These are phyloP conservation scores for Hypoxylon sp. DNA, from an alignment of 2,329 filamentous ascomycete species.

Conservation along the genomic window DNA sequence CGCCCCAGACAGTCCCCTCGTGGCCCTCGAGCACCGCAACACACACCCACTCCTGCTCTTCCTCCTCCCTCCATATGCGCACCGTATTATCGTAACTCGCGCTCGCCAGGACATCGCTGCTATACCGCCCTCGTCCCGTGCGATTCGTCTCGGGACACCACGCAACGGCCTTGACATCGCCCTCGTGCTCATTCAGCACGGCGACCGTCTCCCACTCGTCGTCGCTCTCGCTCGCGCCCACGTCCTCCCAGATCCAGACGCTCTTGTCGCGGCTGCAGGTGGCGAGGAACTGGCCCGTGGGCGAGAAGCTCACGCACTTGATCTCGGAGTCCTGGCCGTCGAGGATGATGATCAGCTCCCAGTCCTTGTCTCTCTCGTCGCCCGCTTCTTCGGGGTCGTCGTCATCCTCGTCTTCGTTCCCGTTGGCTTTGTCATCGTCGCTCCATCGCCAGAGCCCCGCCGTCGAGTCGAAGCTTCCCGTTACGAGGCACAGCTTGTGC, in stretches of 20 bases:
- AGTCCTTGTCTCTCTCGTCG: slow-evolving; percentile 72
- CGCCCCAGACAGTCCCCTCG: slow-evolving; percentile 87
- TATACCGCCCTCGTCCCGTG: slow-evolving; percentile 63
- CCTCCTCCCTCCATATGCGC: slow-evolving; percentile 89
- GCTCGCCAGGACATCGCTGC: slow-evolving; percentile 83
- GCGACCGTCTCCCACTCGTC: slow-evolving; percentile 98
- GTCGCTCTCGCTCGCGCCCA: slow-evolving; percentile 79
- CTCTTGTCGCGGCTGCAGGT: slow-evolving; percentile 94
- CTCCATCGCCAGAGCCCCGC: slow-evolving; percentile 86
- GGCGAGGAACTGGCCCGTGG: slow-evolving; percentile 83
- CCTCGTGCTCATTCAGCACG: slow-evolving; percentile 93
- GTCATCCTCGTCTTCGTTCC: slow-evolving; percentile 59
- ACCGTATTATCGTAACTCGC: slow-evolving; percentile 96
- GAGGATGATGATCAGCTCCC: slow-evolving; percentile 91
- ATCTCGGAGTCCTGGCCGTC: slow-evolving; percentile 97
- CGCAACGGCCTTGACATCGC: slow-evolving; percentile 92
- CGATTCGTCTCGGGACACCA: slow-evolving; percentile 84
- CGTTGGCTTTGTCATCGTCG: slow-evolving; percentile 55
- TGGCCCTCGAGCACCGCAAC: slow-evolving; percentile 87
- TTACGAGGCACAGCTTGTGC: slow-evolving; percentile 83
- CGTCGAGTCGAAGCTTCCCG: slow-evolving; percentile 93
- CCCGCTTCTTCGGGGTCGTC: slow-evolving; percentile 71
- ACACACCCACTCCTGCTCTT: slow-evolving; percentile 92
- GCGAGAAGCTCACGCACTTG: slow-evolving; percentile 82
- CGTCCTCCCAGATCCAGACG: slow-evolving; percentile 99